Evolutionary conservation across 2,329 filamentous ascomycete species (phyloP).

Genomic region (Phialocephala sp.): DNA sequence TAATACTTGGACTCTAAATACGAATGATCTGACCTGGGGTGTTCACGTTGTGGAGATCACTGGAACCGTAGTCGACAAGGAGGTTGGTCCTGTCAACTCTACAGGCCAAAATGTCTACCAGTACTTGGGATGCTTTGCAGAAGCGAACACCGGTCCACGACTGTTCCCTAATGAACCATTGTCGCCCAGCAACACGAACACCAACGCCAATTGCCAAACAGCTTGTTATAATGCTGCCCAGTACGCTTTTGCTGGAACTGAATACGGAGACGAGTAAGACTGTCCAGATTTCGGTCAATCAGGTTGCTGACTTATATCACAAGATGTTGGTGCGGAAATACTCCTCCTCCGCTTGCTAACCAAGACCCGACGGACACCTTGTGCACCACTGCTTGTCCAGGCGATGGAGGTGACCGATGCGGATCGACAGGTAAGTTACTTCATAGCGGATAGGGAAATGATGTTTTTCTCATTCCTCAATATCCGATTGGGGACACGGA

Average conservation of each 20-base stretch:
- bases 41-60: conserved; percentile 43
- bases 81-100: conserved; percentile 40
- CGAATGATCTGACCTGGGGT: conserved; percentile 46
- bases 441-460: no score
- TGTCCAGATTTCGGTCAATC: not conserved
- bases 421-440: conserved; percentile 17
- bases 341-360: conserved; percentile 36
- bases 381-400: conserved; percentile 33
- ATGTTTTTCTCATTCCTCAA: no score
- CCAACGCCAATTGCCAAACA: conserved; percentile 44
- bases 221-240: conserved; percentile 35
- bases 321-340: conserved; percentile 43
- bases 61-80: conserved; percentile 22
- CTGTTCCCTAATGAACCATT: conserved; percentile 41
- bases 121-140: conserved; percentile 44
- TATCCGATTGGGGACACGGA: no score
- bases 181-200: conserved; percentile 34
- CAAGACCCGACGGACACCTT: conserved; percentile 29
- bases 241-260: conserved; percentile 43
- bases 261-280: conserved; percentile 40
- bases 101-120: conserved; percentile 33
- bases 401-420: conserved; percentile 28
- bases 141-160: conserved; percentile 38
- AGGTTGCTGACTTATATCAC: conserved; percentile 28
- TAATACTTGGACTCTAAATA: conserved; percentile 46